Base-by-base conservation (phyloP, 2,329 filamentous ascomycete species). In the Penicillium crustosum region DNA sequence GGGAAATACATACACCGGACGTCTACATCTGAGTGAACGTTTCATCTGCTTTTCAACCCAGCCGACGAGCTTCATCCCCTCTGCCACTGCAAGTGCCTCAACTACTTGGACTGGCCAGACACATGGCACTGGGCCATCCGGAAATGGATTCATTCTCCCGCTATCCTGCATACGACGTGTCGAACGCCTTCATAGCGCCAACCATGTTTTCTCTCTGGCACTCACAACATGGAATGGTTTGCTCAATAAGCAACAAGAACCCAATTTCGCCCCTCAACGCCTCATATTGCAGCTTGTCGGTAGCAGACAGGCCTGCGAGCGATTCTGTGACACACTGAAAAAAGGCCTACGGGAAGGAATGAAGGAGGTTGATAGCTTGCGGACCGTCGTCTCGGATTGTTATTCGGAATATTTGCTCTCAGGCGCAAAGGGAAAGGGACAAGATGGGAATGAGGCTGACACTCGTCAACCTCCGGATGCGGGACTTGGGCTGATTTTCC, bases 11-110 rank as follows among this genome's bases (percentile, higher is more conserved):
- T 97, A 99, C 79, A 87, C 88, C 25, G 94, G 94, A 50, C 93
- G 93, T 75, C 84, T 99, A 52, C 93, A 99, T 74, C 81, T 99
- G 62, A 97, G 92, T 74, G 93, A 99, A 78, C 86, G 90, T 67
- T 99, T 90, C 77, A 86, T 99, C 67, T 97, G 93, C 82, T 99
- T 99, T 80, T 97, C 93, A 0, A 97, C 94, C 8, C 91, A 94
- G 52, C 88, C 91, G 17, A 90, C 91, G 10, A 95, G 91, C 78
- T 97, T 97, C 76, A 76, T 90, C 42, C 87, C 87, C 62, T 88
- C 89, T 0, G 89, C 93, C 17, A 96, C 87, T 73, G 86, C 89
- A 21, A 88, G 86, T 61, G 88, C 89, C 0, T 93, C 92, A 21
- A 91, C 89, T 47, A 86, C 86, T 57, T 97, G 95, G 77, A 95